Evolutionary conservation across 805 yeast species (phyloP), one percentile per base, ranked within the genome.

Genomic region (Brettanomyces naardenensis): DNA sequence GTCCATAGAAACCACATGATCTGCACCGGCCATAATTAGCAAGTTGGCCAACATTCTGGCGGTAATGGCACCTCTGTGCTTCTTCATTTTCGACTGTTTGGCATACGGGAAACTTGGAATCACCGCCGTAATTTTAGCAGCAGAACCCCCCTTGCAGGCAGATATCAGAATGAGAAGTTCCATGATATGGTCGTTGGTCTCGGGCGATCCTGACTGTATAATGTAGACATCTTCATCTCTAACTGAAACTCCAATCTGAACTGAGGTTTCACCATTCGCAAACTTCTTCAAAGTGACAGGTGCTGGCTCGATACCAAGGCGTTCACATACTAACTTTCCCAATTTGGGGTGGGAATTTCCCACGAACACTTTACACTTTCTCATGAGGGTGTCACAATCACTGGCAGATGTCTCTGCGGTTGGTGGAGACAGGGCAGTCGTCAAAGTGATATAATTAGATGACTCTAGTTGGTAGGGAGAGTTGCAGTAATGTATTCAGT

Each of bases 61-160:
- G 4, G 98, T 90, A 53, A 92, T 92, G 29, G 98, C 97, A 38
- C 98, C 98, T 63, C 99, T 73, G 58, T 92, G 97, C 61, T 88
- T 92, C 67, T 92, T 92, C 99, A 92, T 92, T 66, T 94, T 92
- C 48, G 90, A 79, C 64, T 92, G 99, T 61, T 90, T 84, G 10
- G 97, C 86, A 66, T 92, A 92, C 25, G 98, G 98, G 59, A 90
- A 94, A 62, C 88, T 95, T 1, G 99, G 99, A 37, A 92, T 80
- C 23, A 92, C 98, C 7, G 97, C 97, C 9, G 90, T 92, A 59
- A 92, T 88, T 58, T 88, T 88, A 52, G 85, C 82, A n/a, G 99
- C 99, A 10, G 96, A 86, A 7, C 98, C 99, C 43, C 97, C 96
- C 51, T 89, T 79, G 62, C 97, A 90, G 36, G 97, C 98, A 34